A percentile compares a stretch with the other conserved stretches of the same genome.
These are phyloP conservation scores for Paecilomyces formosus DNA, from an alignment of 2,329 filamentous ascomycete species.

Conservation along the genomic window DNA sequence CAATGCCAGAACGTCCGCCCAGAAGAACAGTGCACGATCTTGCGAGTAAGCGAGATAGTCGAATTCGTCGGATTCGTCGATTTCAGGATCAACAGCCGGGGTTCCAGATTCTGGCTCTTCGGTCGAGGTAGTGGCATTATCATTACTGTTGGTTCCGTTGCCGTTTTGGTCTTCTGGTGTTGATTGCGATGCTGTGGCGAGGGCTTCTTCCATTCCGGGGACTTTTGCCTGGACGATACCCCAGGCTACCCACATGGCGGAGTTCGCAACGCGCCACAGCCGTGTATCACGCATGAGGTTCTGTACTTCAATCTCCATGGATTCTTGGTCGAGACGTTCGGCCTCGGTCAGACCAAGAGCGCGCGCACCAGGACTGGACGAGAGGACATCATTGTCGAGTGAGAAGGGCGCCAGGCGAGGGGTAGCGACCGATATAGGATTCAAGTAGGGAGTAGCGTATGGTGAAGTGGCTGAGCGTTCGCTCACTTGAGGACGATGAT, in stretches of 20 bases:
- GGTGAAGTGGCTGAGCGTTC: conserved; percentile 16
- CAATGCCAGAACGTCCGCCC: conserved; percentile 76
- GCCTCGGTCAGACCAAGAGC: conserved; percentile 39
- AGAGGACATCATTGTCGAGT: conserved; percentile 60
- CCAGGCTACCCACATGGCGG: conserved; percentile 90
- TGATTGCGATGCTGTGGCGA: conserved; percentile 3
- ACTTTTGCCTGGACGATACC: conserved; percentile 92
- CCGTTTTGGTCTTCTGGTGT: conserved; percentile 12
- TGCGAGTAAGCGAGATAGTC: conserved; percentile 91
- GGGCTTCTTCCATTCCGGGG: conserved; percentile 55
- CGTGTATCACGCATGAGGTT: conserved; percentile 69
- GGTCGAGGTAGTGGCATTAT: neutral
- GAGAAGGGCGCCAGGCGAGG: conserved; percentile 57
- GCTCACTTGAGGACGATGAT: conserved; percentile 58
- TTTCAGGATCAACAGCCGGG: conserved; percentile 36
- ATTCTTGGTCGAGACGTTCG: conserved; percentile 56
- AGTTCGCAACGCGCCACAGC: conserved; percentile 82
- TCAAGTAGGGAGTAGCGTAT: conserved; percentile 35
- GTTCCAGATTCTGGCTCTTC: conserved; percentile 13
- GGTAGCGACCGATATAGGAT: conserved; percentile 46
- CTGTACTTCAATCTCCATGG: conserved; percentile 59
- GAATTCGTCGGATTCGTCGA: conserved; percentile 65
- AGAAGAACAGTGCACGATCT: conserved; percentile 86
- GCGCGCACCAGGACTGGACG: conserved; percentile 48
- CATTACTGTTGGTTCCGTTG: conserved; percentile 7